A percentile compares a stretch with the other conserved stretches of the same genome.
Evolutionary conservation across 352 stramenopile genomes (phyloP).

Genomic region (Globisporangium rhizosaccharum): DNA sequence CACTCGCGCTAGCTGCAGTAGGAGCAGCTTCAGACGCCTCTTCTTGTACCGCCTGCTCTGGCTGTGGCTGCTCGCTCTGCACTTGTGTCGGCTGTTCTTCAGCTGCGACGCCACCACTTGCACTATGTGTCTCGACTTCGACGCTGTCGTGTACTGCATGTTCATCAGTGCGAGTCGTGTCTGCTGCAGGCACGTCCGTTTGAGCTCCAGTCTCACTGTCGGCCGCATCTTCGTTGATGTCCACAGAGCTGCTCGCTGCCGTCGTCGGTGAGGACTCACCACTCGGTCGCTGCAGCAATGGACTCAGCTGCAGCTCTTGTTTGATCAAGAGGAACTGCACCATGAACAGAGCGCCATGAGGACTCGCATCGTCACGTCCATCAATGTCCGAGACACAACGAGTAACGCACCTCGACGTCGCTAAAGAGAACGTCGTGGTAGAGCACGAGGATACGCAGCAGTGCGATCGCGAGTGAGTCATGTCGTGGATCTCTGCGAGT

Average conservation of each 20-base stretch:
- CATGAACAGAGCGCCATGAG: not conserved
- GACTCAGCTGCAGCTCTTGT: constrained; percentile 39
- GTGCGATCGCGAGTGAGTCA: constrained; percentile 38
- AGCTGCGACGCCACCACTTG: too few relatives aligned
- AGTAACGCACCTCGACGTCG: constrained; percentile 46
- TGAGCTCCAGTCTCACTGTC: too few relatives aligned
- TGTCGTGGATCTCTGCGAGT: constrained; percentile 30
- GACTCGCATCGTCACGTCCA: not conserved
- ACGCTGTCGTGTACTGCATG: too few relatives aligned
- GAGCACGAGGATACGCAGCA: constrained; percentile 53
- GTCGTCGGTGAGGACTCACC: not conserved
- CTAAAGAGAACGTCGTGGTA: constrained; percentile 68
- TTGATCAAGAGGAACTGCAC: constrained; percentile 42
- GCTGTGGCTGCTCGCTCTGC: too few relatives aligned
- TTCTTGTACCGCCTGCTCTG: too few relatives aligned
- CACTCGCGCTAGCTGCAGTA: not conserved
- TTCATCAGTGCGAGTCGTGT: too few relatives aligned
- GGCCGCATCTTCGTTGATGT: not conserved
- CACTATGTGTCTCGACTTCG: too few relatives aligned
- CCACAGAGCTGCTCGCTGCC: not conserved
- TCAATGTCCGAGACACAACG: not conserved
- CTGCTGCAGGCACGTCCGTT: too few relatives aligned
- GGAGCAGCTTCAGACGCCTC: not conserved
- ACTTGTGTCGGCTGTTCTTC: too few relatives aligned
- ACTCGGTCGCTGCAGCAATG: constrained; percentile 3